phyloP scores from a whole-genome alignment of 495 filamentous ascomycete genomes.

The Aspergillus steynii region DNA sequence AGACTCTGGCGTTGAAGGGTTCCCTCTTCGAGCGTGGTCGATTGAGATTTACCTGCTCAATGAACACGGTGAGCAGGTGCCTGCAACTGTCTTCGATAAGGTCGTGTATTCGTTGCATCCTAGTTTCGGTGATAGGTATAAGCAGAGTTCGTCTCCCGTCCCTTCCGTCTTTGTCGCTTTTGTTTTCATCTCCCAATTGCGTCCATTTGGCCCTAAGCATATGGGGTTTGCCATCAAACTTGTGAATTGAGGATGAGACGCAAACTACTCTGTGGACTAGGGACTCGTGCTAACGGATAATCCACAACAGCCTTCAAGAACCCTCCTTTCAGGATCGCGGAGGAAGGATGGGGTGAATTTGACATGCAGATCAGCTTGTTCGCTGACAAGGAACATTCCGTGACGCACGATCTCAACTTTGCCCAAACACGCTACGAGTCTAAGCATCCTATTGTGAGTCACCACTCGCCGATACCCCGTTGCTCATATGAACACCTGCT shows the following conservation, averaged over 20 bases:
- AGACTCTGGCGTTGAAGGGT: constrained; percentile 77
- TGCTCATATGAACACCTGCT: neutral
- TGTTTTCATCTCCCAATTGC: neutral
- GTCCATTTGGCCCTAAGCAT: too few relatives aligned
- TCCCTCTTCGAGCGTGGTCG: constrained; percentile 78
- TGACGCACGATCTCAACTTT: constrained; percentile 94
- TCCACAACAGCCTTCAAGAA: constrained; percentile 65
- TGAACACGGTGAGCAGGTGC: constrained; percentile 63
- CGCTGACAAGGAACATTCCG: constrained; percentile 77
- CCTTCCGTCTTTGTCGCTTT: constrained; percentile 1
- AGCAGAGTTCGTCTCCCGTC: constrained; percentile 65
- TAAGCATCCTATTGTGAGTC: constrained; percentile 72
- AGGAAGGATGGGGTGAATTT: constrained; percentile 99
- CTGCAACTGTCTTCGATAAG: constrained; percentile 85
- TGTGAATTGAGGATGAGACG: neutral
- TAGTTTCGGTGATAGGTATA: constrained; percentile 76
- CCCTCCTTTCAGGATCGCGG: constrained; percentile 83
- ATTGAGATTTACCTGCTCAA: constrained; percentile 63
- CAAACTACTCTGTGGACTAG: neutral
- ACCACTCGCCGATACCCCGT: neutral
- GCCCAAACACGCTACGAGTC: constrained; percentile 76
- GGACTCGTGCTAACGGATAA: neutral
- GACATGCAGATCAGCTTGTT: constrained; percentile 86
- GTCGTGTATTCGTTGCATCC: constrained; percentile 91
- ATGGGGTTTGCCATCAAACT: neutral